These are phyloP conservation scores for Pythium folliculosum DNA, from an alignment of 352 stramenopile genomes.

Conservation along the genomic window DNA sequence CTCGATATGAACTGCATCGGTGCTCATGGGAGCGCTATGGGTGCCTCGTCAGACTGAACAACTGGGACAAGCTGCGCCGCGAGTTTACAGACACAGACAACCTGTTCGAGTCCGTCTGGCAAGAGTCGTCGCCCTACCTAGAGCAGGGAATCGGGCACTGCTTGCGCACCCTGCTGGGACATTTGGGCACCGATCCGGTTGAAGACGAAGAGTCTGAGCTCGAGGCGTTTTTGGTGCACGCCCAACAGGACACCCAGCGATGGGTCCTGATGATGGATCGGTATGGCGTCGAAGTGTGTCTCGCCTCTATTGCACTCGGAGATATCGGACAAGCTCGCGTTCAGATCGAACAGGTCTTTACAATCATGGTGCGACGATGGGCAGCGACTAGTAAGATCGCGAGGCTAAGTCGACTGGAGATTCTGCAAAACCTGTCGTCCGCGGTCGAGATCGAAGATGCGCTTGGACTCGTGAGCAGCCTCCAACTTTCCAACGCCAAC, in stretches of 20 bases:
- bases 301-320: constrained; percentile 44
- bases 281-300: constrained; percentile 55
- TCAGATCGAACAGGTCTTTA: constrained; percentile 64
- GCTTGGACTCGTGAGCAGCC: constrained; percentile 18
- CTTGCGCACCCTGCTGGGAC: constrained; percentile 46
- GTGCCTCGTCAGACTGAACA: constrained; percentile 70
- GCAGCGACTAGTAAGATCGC: constrained; percentile 51
- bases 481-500: constrained; percentile 4
- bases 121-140: constrained; percentile 60
- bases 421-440: constrained; percentile 68
- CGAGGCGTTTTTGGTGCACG: constrained; percentile 27
- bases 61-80: constrained; percentile 58
- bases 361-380: constrained; percentile 55
- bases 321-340: constrained; percentile 53
- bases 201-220: constrained; percentile 20
- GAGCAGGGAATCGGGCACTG: constrained; percentile 66
- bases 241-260: constrained; percentile 34
- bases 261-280: constrained; percentile 42
- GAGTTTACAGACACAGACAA: constrained; percentile 37
- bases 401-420: constrained; percentile 45
- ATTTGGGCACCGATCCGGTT: constrained; percentile 22
- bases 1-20: constrained; percentile 47
- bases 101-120: constrained; percentile 49
- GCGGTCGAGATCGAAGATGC: constrained; percentile 66
- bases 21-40: constrained; percentile 66